Evolutionary conservation across 345 rosid species (phyloP), one percentile per base, ranked within the genome.

Genomic region (Angophora floribunda): DNA sequence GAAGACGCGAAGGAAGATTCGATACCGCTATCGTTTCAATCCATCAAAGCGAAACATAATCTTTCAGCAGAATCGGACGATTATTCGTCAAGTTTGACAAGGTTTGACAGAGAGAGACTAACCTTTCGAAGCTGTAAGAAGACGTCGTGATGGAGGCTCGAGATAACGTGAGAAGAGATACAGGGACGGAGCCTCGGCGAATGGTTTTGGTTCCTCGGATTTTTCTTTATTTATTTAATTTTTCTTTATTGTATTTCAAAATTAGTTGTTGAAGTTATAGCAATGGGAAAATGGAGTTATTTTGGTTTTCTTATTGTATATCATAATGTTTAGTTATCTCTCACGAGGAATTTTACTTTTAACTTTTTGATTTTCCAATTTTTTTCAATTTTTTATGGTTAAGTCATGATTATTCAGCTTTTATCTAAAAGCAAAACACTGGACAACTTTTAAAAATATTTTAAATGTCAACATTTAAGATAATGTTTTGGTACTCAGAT

Each of bases 391-490:
- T 36, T 32, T 36, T 19, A 19, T 4, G 1, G 1, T 32, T 17
- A 2, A 75, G 26, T 75, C 26, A 14, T n/a, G 75, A 6, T 63
- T 63, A 36, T 55, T 55, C 22, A 22, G 22, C 61, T 22, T 55
- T 55, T 55, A n/a, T 59, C 1, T 1, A 26, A 59, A 59, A 26
- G 14, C 7, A 57, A 59, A 26, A 26, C 26, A 11, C 61, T 5
- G 2, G 22, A 21, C 28, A 55, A 59, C 7, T n/a, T 59, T 59
- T 11, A n/a, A 26, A 59, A 59, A 1, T 57, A 57, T 24, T 59
- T 55, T 0, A 11, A 28, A n/a, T n/a, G 2, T 19, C 16, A 0
- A 32, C 3, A 4, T 32, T 70, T 1, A 5, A 9, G 5, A 0
- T 4, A 0, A 36, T 36, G 4, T 17, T 70, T 70, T 32, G 0